Evolutionary conservation across 140 eudicot species (phyloP), one percentile per base, ranked within the genome.

Genomic region (Oenanthe javanica): DNA sequence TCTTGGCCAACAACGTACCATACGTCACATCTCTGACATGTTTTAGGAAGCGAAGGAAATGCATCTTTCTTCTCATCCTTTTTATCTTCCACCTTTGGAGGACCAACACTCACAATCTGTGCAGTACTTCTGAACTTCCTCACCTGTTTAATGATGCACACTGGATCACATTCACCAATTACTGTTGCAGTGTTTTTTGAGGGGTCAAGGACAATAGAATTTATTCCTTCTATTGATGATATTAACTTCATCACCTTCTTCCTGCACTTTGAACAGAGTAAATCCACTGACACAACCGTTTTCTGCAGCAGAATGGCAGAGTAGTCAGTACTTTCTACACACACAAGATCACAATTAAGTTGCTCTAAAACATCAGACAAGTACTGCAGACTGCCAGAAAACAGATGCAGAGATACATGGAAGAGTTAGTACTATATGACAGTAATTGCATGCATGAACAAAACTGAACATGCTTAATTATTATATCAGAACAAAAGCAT

Each of bases 141-240:
- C 59, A 83, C 96, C 84, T 85, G 83, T 76, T 75, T 86, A 45
- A 88, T 78, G 73, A 90, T 88, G 69, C 79, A 78, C 5, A 85
- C 87, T 8, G 88, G 90, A 88, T 86, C 95, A 42, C 92, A 92
- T 51, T 88, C 95, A 19, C 92, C 95, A 19, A 85, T 86, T 45
- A 90, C 81, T 11, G 92, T 84, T 49, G 77, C 92, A 36, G 87
- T 86, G 77, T 81, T 88, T 78, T 90, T 85, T 7, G 89, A 78
- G 67, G 89, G 89, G 76, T 85, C 92, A 23, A 87, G 89, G 70
- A 83, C 89, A n/a, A 88, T 86, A 10, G 89, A 88, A 51, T 75
- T 80, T 80, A 88, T 80, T 55, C 90, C 89, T 81, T 90, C 86
- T 47, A 90, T 54, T 15, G 83, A 83, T 86, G 92, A 86, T 64